Percentiles rank a stretch among this genome's conserved stretches.
Conservation (phyloP, 1,284 basidiomycete genomes). For the Neonothopanus nambi region DNA sequence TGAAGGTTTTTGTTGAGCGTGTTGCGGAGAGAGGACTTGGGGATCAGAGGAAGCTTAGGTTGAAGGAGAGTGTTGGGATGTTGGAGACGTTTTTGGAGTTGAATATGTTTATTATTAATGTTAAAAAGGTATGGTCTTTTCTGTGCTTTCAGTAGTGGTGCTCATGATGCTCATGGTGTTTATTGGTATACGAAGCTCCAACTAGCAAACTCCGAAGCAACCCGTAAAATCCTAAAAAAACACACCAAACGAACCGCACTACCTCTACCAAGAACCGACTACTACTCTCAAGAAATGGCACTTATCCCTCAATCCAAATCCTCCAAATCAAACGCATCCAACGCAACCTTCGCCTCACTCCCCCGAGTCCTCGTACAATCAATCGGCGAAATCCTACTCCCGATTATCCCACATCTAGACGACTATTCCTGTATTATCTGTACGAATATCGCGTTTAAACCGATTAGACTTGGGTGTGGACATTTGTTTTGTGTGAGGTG, state of each 20-base stretch:
- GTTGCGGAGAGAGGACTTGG: constrained; percentile 64
- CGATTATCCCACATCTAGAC: constrained; percentile 83
- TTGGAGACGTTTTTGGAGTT: constrained; percentile 81
- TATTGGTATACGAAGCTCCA: constrained; percentile 77
- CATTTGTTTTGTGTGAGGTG: constrained; percentile 95
- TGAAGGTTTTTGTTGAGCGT: constrained; percentile 72
- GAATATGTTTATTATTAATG: constrained; percentile 80
- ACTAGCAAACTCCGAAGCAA: constrained; percentile 85
- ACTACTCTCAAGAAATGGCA: neutral
- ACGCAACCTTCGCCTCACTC: constrained; percentile 44
- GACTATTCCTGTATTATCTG: constrained; percentile 80
- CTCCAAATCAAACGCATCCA: neutral
- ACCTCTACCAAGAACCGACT: constrained; percentile 38
- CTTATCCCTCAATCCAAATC: constrained; percentile 3
- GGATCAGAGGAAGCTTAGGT: constrained; percentile 59
- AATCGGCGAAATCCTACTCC: constrained; percentile 82
- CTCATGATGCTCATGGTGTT: too few species aligned
- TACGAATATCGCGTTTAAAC: constrained; percentile 84
- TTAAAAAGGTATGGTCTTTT: constrained; percentile 81
- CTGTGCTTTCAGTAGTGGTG: too few species aligned
- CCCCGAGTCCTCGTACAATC: constrained; percentile 84
- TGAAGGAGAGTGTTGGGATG: constrained; percentile 64
- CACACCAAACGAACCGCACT: constrained; percentile 87
- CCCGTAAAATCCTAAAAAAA: constrained; percentile 91
- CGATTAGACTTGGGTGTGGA: constrained; percentile 80